Percentiles rank a stretch among this genome's conserved stretches.
These are phyloP conservation scores for Rubus parviflorus DNA, from an alignment of 306 rosid species.

Conservation along the genomic window DNA sequence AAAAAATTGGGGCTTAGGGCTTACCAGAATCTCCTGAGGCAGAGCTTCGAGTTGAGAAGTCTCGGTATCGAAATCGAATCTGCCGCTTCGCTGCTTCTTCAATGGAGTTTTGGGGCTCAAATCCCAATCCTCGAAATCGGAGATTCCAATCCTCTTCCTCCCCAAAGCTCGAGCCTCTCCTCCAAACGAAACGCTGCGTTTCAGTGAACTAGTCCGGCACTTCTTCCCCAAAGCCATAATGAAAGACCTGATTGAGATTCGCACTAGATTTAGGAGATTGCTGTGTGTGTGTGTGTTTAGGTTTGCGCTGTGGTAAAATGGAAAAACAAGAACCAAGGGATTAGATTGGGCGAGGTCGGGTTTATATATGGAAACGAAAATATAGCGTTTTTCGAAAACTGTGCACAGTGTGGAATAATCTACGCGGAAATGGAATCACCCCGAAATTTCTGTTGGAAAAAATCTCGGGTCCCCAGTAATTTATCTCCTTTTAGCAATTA, in stretches of 20 bases:
- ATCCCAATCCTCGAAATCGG: conserved; percentile 25
- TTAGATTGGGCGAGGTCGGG: neutral
- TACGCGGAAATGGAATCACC: conserved; percentile 47
- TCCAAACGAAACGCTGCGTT: conserved; percentile 18
- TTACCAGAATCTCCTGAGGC: conserved; percentile 76
- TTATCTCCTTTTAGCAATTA: conserved; percentile 52
- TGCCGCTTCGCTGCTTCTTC: conserved; percentile 50
- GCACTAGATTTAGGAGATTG: neutral
- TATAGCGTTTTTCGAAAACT: neutral
- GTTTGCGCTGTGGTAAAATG: neutral
- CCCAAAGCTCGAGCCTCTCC: conserved; percentile 36
- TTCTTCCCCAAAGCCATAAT: conserved; percentile 52
- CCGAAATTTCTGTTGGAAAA: conserved; percentile 50
- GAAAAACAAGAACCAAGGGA: neutral
- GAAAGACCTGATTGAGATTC: neutral
- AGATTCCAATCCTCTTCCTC: conserved; percentile 59
- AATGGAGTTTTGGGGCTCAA: conserved; percentile 35
- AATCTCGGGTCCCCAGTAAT: neutral
- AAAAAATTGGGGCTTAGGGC: neutral
- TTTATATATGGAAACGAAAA: neutral
- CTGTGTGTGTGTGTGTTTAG: neutral
- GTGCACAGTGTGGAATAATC: conserved; percentile 13
- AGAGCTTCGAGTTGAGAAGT: conserved; percentile 53
- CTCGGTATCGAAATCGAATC: conserved; percentile 3
- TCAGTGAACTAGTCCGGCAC: conserved; percentile 23